These are phyloP conservation scores for Nakaseomyces glabratus DNA, from an alignment of 1,139 yeast genomes.

Conservation along the genomic window DNA sequence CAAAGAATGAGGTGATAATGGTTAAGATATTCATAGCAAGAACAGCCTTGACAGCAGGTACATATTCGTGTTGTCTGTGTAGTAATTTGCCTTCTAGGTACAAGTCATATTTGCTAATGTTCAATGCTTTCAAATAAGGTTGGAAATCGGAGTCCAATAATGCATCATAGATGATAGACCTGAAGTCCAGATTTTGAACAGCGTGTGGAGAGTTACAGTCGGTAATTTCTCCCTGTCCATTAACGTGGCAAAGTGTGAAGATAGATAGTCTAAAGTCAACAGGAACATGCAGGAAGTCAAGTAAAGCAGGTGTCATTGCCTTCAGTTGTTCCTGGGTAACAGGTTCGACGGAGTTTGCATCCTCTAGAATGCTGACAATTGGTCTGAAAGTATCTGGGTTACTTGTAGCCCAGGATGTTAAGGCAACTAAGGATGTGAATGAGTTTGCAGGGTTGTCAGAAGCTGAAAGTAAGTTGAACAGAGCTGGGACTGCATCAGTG, in stretches of 20 bases:
- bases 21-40: slow-evolving; percentile 23
- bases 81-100: slow-evolving; percentile 22
- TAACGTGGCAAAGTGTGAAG: slow-evolving; percentile 26
- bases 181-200: slow-evolving; percentile 25
- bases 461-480: slow-evolving; percentile 20
- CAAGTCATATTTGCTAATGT: slow-evolving; percentile 13
- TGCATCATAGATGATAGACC: slow-evolving; percentile 8
- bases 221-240: slow-evolving; percentile 16
- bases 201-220: slow-evolving; percentile 25
- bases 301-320: slow-evolving; percentile 20
- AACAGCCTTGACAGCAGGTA: slow-evolving; percentile 25
- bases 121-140: slow-evolving; percentile 18
- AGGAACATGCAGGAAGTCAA: slow-evolving; percentile 24
- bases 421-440: slow-evolving; percentile 21
- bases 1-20: slow-evolving; percentile 19
- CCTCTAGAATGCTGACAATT: slow-evolving; percentile 18
- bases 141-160: slow-evolving; percentile 13
- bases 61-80: slow-evolving; percentile 25
- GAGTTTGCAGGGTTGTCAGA: slow-evolving; percentile 25
- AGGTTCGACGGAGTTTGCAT: slow-evolving; percentile 14
- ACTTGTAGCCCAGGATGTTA: slow-evolving; percentile 23
- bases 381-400: slow-evolving; percentile 23
- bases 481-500: slow-evolving; percentile 18
- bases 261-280: slow-evolving; percentile 26
- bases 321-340: slow-evolving; percentile 19